These are phyloP conservation scores for Aspergillus arachidicola DNA, from an alignment of 2,329 filamentous ascomycete genomes.

Conservation along the genomic window DNA sequence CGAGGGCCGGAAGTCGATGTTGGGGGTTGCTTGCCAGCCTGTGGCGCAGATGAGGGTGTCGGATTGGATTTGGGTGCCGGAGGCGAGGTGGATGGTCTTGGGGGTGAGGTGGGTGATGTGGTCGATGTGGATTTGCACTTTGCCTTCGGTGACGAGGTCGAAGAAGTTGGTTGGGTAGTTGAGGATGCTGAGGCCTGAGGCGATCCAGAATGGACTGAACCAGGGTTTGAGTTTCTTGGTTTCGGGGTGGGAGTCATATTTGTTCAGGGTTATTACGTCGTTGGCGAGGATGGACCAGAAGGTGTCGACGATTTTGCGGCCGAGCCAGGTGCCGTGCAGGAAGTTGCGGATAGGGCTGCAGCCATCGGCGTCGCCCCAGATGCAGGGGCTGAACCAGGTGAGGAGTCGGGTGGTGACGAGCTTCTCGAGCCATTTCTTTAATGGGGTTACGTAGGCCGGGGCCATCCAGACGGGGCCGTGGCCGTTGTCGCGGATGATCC, in stretches of 20 bases:
- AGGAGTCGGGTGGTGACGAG: constrained; percentile 68
- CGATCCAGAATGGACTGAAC: constrained; percentile 55
- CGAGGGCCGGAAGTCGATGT: constrained; percentile 52
- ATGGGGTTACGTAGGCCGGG: constrained; percentile 62
- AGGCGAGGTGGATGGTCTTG: constrained; percentile 50
- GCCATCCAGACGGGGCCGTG: constrained; percentile 46
- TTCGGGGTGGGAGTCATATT: constrained; percentile 49
- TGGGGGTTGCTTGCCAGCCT: constrained; percentile 57
- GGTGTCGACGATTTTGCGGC: constrained; percentile 50
- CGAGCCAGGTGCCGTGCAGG: constrained; percentile 56
- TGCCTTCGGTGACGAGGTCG: constrained; percentile 56
- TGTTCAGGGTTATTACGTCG: constrained; percentile 53
- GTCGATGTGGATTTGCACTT: constrained; percentile 58
- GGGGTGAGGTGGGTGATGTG: constrained; percentile 55
- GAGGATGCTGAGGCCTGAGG: constrained; percentile 59
- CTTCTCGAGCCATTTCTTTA: constrained; percentile 70
- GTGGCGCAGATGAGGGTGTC: constrained; percentile 60
- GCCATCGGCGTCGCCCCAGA: constrained; percentile 68
- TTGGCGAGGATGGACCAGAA: constrained; percentile 58
- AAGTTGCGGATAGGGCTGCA: constrained; percentile 50
- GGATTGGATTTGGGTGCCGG: constrained; percentile 50
- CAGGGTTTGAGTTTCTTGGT: constrained; percentile 51
- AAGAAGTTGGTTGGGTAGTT: constrained; percentile 64
- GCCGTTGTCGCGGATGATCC: constrained; percentile 45
- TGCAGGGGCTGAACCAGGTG: constrained; percentile 74